Evolutionary conservation across 2,329 filamentous ascomycete species (phyloP), one percentile per base, ranked within the genome.

Genomic region (Aspergillus brunneoviolaceus): DNA sequence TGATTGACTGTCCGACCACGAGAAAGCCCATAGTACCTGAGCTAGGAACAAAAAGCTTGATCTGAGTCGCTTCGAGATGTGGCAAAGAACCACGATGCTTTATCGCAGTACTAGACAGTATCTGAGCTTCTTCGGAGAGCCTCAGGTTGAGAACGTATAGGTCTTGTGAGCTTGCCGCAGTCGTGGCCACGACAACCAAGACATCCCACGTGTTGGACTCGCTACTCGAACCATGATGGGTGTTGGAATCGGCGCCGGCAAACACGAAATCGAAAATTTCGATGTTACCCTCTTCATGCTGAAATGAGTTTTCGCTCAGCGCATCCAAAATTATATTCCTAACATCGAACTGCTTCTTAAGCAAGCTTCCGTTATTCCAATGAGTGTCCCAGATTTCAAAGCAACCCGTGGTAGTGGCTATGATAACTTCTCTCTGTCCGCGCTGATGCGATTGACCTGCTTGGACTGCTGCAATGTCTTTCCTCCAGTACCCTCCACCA

Each of bases 311-410:
- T 11, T 82, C 76, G 56, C 85, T 84, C 19, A 96, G 78, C 33
- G 87, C 85, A 2, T 81, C 75, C 16, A 88, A 72, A 39, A 97
- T 82, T 4, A 84, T 76, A 23, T 87, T 85, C 58, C 87, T 85
- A 59, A 87, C 81, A 72, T 96, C 90, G 23, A 88, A 81, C 62
- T 94, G 91, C 27, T 84, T 84, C 51, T 89, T 84, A 51, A 91
- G 82, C 49, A 90, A 87, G 70, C 92, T 88, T 66, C 93, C 91
- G 35, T 93, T 93, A 62, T 90, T 91, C 74, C 94, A 91, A 70
- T 94, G 92, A 49, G 97, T 83, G 70, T 89, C 90, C 95, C 95
- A 99, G 7, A 89, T 84, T 68, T 96, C 89, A 27, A 99, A 79
- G 60, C 88, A 85, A 29, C 90, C 94, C 67, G 89, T 89, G 57